phyloP scores from a whole-genome alignment of 2,329 filamentous ascomycete genomes.

The Fusarium albosuccineum region DNA sequence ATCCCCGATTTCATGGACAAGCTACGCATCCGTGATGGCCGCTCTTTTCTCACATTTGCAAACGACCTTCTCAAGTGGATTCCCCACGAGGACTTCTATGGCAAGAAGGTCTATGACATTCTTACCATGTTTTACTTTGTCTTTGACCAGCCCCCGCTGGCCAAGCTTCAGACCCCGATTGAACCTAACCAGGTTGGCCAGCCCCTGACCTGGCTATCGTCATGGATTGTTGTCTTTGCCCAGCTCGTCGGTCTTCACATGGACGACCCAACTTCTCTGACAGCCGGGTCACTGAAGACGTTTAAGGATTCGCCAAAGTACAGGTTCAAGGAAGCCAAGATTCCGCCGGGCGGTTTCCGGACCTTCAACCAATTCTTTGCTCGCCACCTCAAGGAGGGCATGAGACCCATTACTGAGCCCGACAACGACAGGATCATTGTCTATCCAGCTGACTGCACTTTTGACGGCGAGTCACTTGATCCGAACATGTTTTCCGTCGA shows the following conservation, averaged over 20 bases:
- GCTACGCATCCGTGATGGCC: conserved; percentile 36
- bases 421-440: conserved; percentile 48
- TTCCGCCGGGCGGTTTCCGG: conserved; percentile 49
- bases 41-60: conserved; percentile 43
- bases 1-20: conserved; percentile 41
- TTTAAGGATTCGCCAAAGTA: conserved; percentile 51
- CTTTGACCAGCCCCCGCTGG: conserved; percentile 51
- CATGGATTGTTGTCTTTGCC: conserved; percentile 56
- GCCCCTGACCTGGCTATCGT: conserved; percentile 50
- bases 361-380: conserved; percentile 59
- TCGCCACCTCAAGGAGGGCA: conserved; percentile 51
- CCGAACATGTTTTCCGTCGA: conserved; percentile 43
- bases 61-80: conserved; percentile 53
- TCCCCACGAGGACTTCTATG: conserved; percentile 51
- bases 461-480: conserved; percentile 42
- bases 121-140: conserved; percentile 57
- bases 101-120: conserved; percentile 53
- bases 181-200: conserved; percentile 45
- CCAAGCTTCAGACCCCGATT: conserved; percentile 41
- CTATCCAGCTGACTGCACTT: conserved; percentile 55
- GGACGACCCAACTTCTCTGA: conserved; percentile 51
- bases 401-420: conserved; percentile 48
- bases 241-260: conserved; percentile 53
- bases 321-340: conserved; percentile 48
- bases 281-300: conserved; percentile 45